Percentiles rank a stretch among this genome's conserved stretches.
Conservation (phyloP, 352 stramenopile species). For the Pythium rhizo-oryzae region DNA sequence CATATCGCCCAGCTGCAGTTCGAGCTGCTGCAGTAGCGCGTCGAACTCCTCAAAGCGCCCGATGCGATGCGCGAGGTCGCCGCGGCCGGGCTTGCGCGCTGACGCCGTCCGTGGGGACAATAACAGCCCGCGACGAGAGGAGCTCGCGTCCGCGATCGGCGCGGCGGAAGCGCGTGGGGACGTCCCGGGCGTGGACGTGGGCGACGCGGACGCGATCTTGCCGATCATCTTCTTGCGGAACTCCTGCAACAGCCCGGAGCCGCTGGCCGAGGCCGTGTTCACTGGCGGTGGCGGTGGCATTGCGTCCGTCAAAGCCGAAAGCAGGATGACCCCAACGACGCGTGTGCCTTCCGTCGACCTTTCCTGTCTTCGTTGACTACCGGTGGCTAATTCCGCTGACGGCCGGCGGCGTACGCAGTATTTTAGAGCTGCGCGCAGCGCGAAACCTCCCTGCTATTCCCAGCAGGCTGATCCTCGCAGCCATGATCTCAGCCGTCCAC, state of each 20-base stretch:
- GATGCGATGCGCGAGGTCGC: constrained; percentile 32
- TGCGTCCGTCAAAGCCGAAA: neutral
- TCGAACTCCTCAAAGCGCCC: constrained; percentile 64
- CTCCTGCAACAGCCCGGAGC: constrained; percentile 51
- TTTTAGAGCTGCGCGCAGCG: neutral
- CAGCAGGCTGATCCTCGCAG: neutral
- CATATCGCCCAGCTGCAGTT: constrained; percentile 53
- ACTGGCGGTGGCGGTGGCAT: neutral
- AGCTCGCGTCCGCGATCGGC: neutral
- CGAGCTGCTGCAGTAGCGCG: constrained; percentile 45
- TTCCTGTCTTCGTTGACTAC: neutral
- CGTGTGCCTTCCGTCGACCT: no score
- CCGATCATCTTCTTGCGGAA: constrained; percentile 60
- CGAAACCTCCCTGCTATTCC: neutral
- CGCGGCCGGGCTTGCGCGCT: neutral
- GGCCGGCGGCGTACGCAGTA: neutral
- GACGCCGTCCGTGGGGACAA: neutral
- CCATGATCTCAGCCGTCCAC: no score
- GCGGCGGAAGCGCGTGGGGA: neutral
- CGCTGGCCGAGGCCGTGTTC: neutral
- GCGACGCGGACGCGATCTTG: constrained; percentile 32
- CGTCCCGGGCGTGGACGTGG: constrained; percentile 1
- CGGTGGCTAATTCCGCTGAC: neutral
- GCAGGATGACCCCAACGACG: neutral
- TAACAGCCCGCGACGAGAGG: neutral